Evolutionary conservation across 257 asterid genomes (phyloP).

Genomic region (Penstemon barbatus): DNA sequence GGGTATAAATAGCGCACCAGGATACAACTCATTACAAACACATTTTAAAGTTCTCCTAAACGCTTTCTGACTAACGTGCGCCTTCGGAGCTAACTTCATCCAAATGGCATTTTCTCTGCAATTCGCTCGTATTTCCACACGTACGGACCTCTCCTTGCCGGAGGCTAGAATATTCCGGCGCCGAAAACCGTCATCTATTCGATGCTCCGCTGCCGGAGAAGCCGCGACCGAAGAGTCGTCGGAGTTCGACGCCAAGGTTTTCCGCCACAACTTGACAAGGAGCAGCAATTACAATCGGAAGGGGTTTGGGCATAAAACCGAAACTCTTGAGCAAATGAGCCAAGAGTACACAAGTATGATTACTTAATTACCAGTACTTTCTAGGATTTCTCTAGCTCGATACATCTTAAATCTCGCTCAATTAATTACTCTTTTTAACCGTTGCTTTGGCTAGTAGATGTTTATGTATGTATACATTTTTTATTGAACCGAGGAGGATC

Average conservation of each 20-base stretch:
- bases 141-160: constrained; percentile 55
- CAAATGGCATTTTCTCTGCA: constrained; percentile 78
- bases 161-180: constrained; percentile 46
- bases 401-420: constrained; percentile 1
- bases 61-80: constrained; percentile 38
- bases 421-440: neutral
- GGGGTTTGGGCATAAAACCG: constrained; percentile 84
- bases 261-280: constrained; percentile 83
- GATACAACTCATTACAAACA: no score
- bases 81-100: constrained; percentile 14
- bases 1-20: no score
- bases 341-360: constrained; percentile 71
- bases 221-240: constrained; percentile 39
- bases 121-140: constrained; percentile 50
- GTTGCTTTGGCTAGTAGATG: neutral
- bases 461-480: constrained; percentile 5
- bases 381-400: constrained; percentile 13
- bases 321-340: constrained; percentile 74
- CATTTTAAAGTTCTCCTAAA: neutral
- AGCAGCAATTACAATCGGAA: constrained; percentile 84
- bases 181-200: constrained; percentile 50
- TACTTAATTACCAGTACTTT: neutral
- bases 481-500: neutral
- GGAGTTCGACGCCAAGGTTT: constrained; percentile 77
- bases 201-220: constrained; percentile 66